Conservation (phyloP, 2,329 filamentous ascomycete species). For the Alternaria solani region DNA sequence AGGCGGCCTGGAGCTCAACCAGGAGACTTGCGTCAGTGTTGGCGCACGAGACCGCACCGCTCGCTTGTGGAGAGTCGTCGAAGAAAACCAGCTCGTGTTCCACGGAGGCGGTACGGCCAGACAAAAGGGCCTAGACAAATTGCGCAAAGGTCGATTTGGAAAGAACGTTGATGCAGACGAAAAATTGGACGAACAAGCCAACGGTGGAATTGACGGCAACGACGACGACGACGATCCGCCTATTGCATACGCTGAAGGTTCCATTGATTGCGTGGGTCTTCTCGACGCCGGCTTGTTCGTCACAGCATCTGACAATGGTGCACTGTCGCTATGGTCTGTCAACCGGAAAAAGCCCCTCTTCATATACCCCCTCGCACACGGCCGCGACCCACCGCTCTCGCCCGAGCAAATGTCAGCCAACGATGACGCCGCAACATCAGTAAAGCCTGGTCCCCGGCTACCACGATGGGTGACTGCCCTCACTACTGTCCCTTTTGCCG, state of each 20-base stretch:
- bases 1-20: slow-evolving; percentile 63
- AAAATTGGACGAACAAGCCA: slow-evolving; percentile 56
- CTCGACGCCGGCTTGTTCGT: slow-evolving; percentile 89
- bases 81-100: slow-evolving; percentile 95
- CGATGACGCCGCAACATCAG: slow-evolving; percentile 63
- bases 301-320: slow-evolving; percentile 91
- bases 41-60: slow-evolving; percentile 91
- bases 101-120: slow-evolving; percentile 73
- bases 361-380: slow-evolving; percentile 82
- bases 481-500: slow-evolving; percentile 84
- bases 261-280: slow-evolving; percentile 90
- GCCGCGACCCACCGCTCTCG: slow-evolving; percentile 75
- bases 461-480: slow-evolving; percentile 93
- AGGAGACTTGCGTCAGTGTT: slow-evolving; percentile 90
- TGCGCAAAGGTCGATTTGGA: slow-evolving; percentile 47
- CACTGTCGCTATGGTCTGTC: slow-evolving; percentile 84
- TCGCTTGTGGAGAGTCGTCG: slow-evolving; percentile 92
- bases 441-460: slow-evolving; percentile 60
- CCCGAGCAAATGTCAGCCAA: slow-evolving; percentile 74
- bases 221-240: slow-evolving; percentile 51
- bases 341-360: slow-evolving; percentile 95
- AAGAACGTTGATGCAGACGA: slow-evolving; percentile 47
- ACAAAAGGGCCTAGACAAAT: slow-evolving; percentile 50
- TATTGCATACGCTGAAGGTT: slow-evolving; percentile 72
- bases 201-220: slow-evolving; percentile 47